A percentile compares a stretch with the other conserved stretches of the same genome.
These are phyloP conservation scores for Immersiella caudata DNA, from an alignment of 495 filamentous ascomycete species.

Conservation along the genomic window DNA sequence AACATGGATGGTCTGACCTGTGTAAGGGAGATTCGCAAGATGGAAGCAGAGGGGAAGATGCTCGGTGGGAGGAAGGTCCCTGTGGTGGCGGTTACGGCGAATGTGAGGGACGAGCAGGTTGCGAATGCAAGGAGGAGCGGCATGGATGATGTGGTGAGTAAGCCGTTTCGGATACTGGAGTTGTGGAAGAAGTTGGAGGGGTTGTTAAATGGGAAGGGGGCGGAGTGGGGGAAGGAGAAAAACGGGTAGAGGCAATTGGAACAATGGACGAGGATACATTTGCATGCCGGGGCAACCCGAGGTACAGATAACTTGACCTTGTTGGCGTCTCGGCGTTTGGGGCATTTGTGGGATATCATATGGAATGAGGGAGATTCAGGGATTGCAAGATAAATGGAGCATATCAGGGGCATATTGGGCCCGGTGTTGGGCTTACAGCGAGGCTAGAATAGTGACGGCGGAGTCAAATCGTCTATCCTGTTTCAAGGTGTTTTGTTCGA, in stretches of 20 bases:
- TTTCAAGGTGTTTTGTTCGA: no score
- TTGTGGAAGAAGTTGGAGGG: conserved; percentile 62
- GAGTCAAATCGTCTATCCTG: no score
- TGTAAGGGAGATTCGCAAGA: conserved; percentile 60
- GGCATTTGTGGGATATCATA: neutral
- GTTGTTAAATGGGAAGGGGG: conserved; percentile 19
- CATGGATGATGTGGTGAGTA: conserved; percentile 75
- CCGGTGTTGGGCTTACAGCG: no score
- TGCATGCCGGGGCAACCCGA: neutral
- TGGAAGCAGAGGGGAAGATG: conserved; percentile 50
- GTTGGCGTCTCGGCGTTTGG: neutral
- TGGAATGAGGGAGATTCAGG: neutral
- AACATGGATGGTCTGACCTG: conserved; percentile 76
- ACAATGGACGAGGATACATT: neutral
- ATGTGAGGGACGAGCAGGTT: conserved; percentile 68
- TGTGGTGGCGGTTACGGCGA: conserved; percentile 73
- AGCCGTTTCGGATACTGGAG: conserved; percentile 70
- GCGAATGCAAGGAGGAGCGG: conserved; percentile 61
- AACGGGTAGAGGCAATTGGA: neutral
- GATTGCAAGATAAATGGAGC: neutral
- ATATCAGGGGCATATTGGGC: neutral
- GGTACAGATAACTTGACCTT: neutral
- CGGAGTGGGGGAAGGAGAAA: neutral
- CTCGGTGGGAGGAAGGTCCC: conserved; percentile 53
- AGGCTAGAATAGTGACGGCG: no score